Base-by-base conservation (phyloP, 768 basidiomycete species). In the Calvatia gigantea region DNA sequence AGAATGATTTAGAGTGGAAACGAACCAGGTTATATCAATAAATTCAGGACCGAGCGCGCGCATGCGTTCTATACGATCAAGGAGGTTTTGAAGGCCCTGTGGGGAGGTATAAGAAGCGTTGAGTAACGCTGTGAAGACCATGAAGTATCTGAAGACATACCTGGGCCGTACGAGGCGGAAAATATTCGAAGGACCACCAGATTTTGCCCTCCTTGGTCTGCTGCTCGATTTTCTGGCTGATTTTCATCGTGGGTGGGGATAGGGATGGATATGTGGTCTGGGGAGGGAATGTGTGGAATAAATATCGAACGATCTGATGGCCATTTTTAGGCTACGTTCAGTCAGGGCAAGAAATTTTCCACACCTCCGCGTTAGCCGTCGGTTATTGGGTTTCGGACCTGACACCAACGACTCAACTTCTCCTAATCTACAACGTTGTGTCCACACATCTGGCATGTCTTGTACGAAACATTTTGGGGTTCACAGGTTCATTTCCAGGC, bases 131-230 rank as follows among this genome's bases (percentile, higher is more conserved):
- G 32, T 58, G 41, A 47, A 32, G 14, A 33, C 21, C n/a, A 27
- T 15, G 31, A 23, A 37, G 27, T 45, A 12, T 51, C 37, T 28
- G 4, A 54, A 52, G 35, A 65, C 70, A 56, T 59, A 93, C 92
- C 84, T 96, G 94, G 47, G 93, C 93, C 31, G 94, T 97, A 60
- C 94, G 79, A 19, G 92, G 95, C 54, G 97, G 96, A 66, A 99
- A 98, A 74, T 94, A 98, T 69, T 99, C 96, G 69, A 99, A 98
- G 33, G 92, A 94, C 95, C 95, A 99, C 89, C 94, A 97, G 57
- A 91, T 75, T 65, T 92, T 85, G 60, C 88, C 86, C 63, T 96
- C 89, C 68, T 88, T 86, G 58, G 83, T 75, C 45, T 91, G 91
- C 70, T 91, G 85, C 60, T 86, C 80, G 42, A 98, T 91, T 77